Evolutionary conservation across 31 red algal species (phyloP).

Genomic region (Endocladia muricata): DNA sequence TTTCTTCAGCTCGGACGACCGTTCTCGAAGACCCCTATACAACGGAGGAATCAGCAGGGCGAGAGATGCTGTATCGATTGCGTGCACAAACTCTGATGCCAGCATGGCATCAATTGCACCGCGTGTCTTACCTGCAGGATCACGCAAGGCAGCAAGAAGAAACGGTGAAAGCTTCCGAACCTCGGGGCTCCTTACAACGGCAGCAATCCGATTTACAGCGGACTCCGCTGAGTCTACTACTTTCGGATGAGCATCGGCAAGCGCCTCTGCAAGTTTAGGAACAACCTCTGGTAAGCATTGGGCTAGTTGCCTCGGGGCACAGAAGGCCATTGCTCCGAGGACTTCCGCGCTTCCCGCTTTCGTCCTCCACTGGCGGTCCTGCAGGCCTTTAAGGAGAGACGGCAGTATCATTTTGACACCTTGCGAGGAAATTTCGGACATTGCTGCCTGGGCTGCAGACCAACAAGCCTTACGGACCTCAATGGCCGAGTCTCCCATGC

Average conservation of each 20-base stretch:
- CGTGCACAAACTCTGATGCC: conserved; percentile 89
- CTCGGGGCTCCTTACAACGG: conserved; percentile 87
- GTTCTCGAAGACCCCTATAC: conserved; percentile 84
- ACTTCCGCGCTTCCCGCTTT: conserved; percentile 86
- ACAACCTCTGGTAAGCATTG: conserved; percentile 87
- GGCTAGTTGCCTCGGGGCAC: conserved; percentile 88
- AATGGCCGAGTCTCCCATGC: conserved; percentile 69
- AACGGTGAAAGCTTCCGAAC: conserved; percentile 81
- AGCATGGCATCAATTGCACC: conserved; percentile 93
- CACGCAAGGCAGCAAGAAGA: conserved; percentile 76
- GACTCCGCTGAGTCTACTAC: conserved; percentile 77
- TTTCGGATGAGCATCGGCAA: conserved; percentile 93
- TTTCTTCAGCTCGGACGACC: conserved; percentile 86
- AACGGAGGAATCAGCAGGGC: conserved; percentile 83
- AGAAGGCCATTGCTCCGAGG: conserved; percentile 93
- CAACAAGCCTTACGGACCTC: conserved; percentile 86
- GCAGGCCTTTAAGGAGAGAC: conserved; percentile 68
- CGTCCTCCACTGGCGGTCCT: conserved; percentile 86
- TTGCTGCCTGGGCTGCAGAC: conserved; percentile 81
- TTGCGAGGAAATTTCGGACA: conserved; percentile 84
- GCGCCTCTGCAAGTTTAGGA: conserved; percentile 81
- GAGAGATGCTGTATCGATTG: conserved; percentile 86
- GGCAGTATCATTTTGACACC: conserved; percentile 84
- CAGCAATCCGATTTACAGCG: conserved; percentile 79
- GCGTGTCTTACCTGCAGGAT: conserved; percentile 68